These are phyloP conservation scores for Cucurbita ficifolia DNA, from an alignment of 306 rosid species.

Conservation along the genomic window DNA sequence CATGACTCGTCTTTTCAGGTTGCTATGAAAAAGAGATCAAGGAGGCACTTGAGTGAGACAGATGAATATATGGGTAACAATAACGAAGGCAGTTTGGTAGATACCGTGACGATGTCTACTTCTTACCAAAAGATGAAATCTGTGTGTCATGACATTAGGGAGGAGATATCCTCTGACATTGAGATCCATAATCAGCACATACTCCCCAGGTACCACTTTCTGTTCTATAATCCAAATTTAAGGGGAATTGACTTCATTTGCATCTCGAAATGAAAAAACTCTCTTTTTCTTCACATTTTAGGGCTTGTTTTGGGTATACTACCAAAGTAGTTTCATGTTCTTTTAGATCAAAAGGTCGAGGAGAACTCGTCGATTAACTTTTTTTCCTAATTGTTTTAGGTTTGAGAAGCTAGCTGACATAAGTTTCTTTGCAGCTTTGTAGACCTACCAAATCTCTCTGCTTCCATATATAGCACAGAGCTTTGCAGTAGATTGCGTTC, in stretches of 20 bases:
- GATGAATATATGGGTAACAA: slow-evolving; percentile 68
- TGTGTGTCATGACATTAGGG: slow-evolving; percentile 53
- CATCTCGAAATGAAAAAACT: not conserved
- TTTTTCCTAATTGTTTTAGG: not conserved
- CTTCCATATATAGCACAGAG: slow-evolving; percentile 91
- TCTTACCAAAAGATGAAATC: slow-evolving; percentile 86
- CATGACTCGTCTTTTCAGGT: slow-evolving; percentile 37
- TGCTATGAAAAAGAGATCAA: slow-evolving; percentile 83
- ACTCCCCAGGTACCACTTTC: slow-evolving; percentile 71
- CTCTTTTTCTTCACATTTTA: not conserved
- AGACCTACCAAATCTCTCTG: slow-evolving; percentile 87
- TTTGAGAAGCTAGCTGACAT: slow-evolving; percentile 9
- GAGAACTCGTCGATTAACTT: not conserved
- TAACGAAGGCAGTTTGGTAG: slow-evolving; percentile 53
- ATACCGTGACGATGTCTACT: slow-evolving; percentile 36
- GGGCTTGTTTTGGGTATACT: not conserved
- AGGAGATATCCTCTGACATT: slow-evolving; percentile 70
- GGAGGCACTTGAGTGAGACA: slow-evolving; percentile 74
- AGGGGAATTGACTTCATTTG: not conserved
- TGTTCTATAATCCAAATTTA: not conserved
- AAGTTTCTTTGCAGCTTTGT: slow-evolving; percentile 45
- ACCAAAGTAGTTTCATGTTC: not conserved
- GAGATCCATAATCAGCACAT: slow-evolving; percentile 82
- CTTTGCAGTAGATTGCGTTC: slow-evolving; percentile 68
- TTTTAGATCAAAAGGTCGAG: not conserved